Evolutionary conservation across 192 early-diverging fungal species (phyloP).

Genomic region (Cetraspora pellucida): DNA sequence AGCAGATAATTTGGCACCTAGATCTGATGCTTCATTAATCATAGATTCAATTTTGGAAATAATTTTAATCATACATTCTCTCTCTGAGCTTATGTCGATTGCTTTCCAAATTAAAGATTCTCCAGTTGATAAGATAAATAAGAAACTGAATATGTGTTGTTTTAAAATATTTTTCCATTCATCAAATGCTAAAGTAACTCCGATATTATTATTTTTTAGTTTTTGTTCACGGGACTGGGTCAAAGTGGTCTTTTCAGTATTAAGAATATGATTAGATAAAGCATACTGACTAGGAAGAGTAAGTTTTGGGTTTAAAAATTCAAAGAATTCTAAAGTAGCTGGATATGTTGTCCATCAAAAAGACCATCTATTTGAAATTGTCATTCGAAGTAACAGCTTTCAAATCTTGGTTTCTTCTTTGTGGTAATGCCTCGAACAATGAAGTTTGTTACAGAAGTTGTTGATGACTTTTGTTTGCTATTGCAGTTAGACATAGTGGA

Average conservation of each 20-base stretch:
- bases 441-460: no score
- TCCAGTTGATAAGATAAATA: slow-evolving; percentile 3
- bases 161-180: slow-evolving; percentile 23
- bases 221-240: background rate
- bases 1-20: background rate
- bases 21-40: background rate
- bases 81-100: background rate
- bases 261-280: background rate
- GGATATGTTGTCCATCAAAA: background rate
- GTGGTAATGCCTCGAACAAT: no score
- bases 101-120: background rate
- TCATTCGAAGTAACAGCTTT: background rate
- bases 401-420: background rate
- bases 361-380: slow-evolving; percentile 1
- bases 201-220: background rate
- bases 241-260: background rate
- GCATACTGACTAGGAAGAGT: background rate
- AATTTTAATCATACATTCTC: slow-evolving; percentile 12
- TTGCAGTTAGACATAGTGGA: no score
- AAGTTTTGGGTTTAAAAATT: slow-evolving; percentile 8
- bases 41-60: slow-evolving; percentile 6
- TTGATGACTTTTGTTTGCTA: no score
- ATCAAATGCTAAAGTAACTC: slow-evolving; percentile 16
- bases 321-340: background rate
- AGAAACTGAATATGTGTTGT: slow-evolving; percentile 4